Percentiles rank a stretch among this genome's conserved stretches.
Conservation (phyloP, 1,284 basidiomycete genomes). For the Ceratobasidium sp. region DNA sequence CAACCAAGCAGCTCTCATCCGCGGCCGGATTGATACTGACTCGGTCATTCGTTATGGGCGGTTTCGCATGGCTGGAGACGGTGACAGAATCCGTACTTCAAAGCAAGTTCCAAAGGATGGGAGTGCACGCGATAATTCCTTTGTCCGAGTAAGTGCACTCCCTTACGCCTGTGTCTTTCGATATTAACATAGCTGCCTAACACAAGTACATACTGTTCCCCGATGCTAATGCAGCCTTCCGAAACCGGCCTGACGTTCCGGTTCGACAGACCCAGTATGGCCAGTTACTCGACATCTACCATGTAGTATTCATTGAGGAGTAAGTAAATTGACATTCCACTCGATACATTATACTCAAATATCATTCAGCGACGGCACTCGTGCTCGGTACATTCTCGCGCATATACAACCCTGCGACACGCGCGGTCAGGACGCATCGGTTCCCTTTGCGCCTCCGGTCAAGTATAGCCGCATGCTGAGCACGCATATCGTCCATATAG, state of each 20-base stretch:
- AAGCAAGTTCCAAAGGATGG: neutral
- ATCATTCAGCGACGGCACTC: too few species aligned
- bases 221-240: neutral
- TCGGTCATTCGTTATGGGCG: neutral
- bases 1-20: neutral
- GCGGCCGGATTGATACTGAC: neutral
- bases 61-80: neutral
- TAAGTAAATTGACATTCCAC: too few species aligned
- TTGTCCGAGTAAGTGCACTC: slow-evolving; percentile 1
- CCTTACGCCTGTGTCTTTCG: neutral
- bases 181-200: neutral
- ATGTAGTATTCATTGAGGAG: neutral
- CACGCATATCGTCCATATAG: neutral
- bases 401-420: neutral
- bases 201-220: neutral
- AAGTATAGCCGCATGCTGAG: neutral
- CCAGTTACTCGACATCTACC: slow-evolving; percentile 4
- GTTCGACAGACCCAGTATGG: neutral
- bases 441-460: neutral
- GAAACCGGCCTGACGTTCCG: neutral
- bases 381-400: too few species aligned
- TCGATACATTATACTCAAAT: too few species aligned
- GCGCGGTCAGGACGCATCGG: neutral
- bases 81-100: neutral
- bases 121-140: slow-evolving; percentile 15